A percentile compares a stretch with the other conserved stretches of the same genome.
These are phyloP conservation scores for Aspergillus tanneri DNA, from an alignment of 2,329 filamentous ascomycete genomes.

Conservation along the genomic window DNA sequence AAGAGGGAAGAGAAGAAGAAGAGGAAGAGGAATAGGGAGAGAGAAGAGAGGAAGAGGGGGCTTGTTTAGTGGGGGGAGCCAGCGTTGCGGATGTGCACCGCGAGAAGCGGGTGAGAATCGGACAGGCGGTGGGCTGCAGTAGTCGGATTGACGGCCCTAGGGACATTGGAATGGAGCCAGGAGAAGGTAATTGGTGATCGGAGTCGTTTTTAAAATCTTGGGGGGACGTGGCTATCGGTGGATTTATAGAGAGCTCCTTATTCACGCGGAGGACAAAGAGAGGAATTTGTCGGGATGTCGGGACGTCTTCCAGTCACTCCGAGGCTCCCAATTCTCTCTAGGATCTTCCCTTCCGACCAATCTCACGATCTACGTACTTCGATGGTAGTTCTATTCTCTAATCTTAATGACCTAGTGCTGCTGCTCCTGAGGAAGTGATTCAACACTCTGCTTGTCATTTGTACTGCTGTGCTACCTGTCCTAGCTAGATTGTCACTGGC, in stretches of 20 bases:
- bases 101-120: slow-evolving; percentile 25
- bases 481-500: slow-evolving; percentile 1
- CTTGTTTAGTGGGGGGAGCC: slow-evolving; percentile 42
- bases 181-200: not conserved
- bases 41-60: slow-evolving; percentile 30
- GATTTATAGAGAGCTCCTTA: too few relatives aligned
- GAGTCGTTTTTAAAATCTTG: not conserved
- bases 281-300: slow-evolving; percentile 14
- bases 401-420: too few relatives aligned
- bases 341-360: not conserved
- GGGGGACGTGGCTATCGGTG: too few relatives aligned
- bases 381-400: too few relatives aligned
- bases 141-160: slow-evolving; percentile 24
- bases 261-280: not conserved
- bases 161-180: slow-evolving; percentile 11
- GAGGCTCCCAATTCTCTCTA: slow-evolving; percentile 10
- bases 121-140: slow-evolving; percentile 38
- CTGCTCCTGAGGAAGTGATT: too few relatives aligned
- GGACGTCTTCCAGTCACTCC: slow-evolving; percentile 15
- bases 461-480: too few relatives aligned
- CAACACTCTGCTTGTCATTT: too few relatives aligned
- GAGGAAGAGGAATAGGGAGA: slow-evolving; percentile 16
- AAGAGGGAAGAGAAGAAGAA: slow-evolving; percentile 28
- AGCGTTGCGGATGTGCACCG: slow-evolving; percentile 41
- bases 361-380: too few relatives aligned